A percentile compares a stretch with the other conserved stretches of the same genome.
These are phyloP conservation scores for Neonectria magnoliae DNA, from an alignment of 2,329 filamentous ascomycete genomes.

Conservation along the genomic window DNA sequence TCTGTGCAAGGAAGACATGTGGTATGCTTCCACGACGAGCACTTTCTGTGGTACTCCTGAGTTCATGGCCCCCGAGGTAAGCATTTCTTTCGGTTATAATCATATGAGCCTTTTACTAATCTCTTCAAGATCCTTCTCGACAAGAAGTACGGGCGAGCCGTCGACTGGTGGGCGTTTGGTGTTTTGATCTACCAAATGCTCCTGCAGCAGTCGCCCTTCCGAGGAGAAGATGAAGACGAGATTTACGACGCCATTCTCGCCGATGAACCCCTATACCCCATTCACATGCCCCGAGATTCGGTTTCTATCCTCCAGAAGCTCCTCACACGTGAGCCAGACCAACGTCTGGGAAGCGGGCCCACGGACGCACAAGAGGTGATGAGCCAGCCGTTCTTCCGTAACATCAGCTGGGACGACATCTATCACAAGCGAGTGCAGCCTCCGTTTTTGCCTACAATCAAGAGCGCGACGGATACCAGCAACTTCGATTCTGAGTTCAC, in stretches of 20 bases:
- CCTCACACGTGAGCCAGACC: conserved; percentile 92
- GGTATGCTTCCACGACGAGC: conserved; percentile 95
- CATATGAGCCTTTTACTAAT: conserved; percentile 43
- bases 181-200: conserved; percentile 99
- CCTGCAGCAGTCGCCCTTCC: conserved; percentile 97
- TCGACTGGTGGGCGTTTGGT: conserved; percentile 99
- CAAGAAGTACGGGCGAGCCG: conserved; percentile 96
- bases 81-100: conserved; percentile 24
- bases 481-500: conserved; percentile 99
- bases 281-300: conserved; percentile 97
- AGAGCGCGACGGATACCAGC: conserved; percentile 95
- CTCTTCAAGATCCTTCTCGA: conserved; percentile 83
- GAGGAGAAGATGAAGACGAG: conserved; percentile 98
- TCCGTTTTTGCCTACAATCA: conserved; percentile 90
- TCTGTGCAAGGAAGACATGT: conserved; percentile 99
- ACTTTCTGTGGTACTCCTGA: conserved; percentile 99
- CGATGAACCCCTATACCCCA: conserved; percentile 96
- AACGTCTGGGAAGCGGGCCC: conserved; percentile 90
- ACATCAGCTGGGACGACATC: conserved; percentile 98
- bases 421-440: conserved; percentile 93
- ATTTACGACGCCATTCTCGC: conserved; percentile 99
- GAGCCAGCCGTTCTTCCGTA: conserved; percentile 98
- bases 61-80: conserved; percentile 98
- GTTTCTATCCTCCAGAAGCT: conserved; percentile 98
- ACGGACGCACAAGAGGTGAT: conserved; percentile 99